Evolutionary conservation across 2,329 filamentous ascomycete genomes (phyloP).

Genomic region (Kalmusia sp.): DNA sequence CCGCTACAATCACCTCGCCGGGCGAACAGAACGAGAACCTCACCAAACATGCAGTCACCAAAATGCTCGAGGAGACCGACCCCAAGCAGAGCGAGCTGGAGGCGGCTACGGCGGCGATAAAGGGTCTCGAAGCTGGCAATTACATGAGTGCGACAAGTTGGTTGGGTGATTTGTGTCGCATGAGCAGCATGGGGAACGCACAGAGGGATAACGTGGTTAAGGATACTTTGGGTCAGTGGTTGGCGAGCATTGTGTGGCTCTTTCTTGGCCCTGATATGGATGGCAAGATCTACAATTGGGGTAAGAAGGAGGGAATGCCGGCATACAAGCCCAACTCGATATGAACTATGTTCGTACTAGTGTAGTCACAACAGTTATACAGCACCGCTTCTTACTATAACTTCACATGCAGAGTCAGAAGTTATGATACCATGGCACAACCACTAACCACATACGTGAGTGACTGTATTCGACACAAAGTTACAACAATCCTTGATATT

Average conservation of each 20-base stretch:
- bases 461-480: not conserved
- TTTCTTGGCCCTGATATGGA: constrained; percentile 65
- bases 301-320: constrained; percentile 60
- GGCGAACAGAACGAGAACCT: constrained; percentile 78
- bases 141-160: constrained; percentile 80
- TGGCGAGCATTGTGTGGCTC: constrained; percentile 61
- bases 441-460: no score
- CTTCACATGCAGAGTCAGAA: no score
- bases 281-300: constrained; percentile 63
- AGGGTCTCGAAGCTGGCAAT: constrained; percentile 79
- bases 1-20: constrained; percentile 80
- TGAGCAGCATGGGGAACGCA: constrained; percentile 59
- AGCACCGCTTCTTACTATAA: no score
- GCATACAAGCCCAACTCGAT: constrained; percentile 34
- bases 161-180: constrained; percentile 75
- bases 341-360: not conserved
- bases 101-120: constrained; percentile 74
- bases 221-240: constrained; percentile 63
- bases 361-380: not conserved
- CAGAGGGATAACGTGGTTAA: constrained; percentile 60
- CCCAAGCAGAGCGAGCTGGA: constrained; percentile 78
- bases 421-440: no score
- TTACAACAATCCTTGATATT: no score
- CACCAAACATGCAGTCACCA: constrained; percentile 81
- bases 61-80: constrained; percentile 82